Base-by-base conservation (phyloP, 2,329 filamentous ascomycete species). In the Fusarium decemcellulare region DNA sequence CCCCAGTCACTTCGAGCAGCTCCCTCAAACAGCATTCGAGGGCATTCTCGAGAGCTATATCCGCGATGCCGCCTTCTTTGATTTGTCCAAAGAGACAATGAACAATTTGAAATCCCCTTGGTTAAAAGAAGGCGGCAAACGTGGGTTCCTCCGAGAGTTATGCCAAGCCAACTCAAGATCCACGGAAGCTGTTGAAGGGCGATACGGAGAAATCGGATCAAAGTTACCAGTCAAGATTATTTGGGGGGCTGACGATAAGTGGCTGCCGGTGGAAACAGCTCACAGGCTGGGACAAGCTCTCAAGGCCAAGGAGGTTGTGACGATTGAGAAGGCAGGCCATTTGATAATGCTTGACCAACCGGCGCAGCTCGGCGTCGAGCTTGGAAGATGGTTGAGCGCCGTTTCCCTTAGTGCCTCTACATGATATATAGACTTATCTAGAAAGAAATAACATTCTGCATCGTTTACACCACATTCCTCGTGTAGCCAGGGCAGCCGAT, bases 281-380 rank as follows among this genome's bases (percentile, higher is more conserved):
- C 37, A 46, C 30, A 66, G 66, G 30, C 53, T 76, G 27, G 67
- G 73, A 2, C 64, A 74, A 46, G 59, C 83, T 18, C 71, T 78
- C 4, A 74, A 74, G 34, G 71, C 76, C 3, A 70, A 70, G n/a
- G 77, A 80, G 16, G 72, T 79, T 37, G 76, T 81, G 3, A 52
- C 81, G 69, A 76, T 76, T 32, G 68, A 71, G 29, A 66, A 72
- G 14, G 83, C 83, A 10, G 83, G 83, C 0, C 83, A 85, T 76
- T 51, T 85, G 7, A 70, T 82, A 2, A 82, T 83, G 80, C 75
- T 80, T 66, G 83, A 85, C 65, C 81, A 84, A 58, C 74, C 70
- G 11, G 79, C 73, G 8, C 77, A 74, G 51, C 66, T 85, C 12
- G 81, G 77, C 2, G 71, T 79, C 37, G 82, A 85, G 67, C 15